These are phyloP conservation scores for Solanum tarapatanum DNA, from an alignment of 257 asterid genomes.

Conservation along the genomic window DNA sequence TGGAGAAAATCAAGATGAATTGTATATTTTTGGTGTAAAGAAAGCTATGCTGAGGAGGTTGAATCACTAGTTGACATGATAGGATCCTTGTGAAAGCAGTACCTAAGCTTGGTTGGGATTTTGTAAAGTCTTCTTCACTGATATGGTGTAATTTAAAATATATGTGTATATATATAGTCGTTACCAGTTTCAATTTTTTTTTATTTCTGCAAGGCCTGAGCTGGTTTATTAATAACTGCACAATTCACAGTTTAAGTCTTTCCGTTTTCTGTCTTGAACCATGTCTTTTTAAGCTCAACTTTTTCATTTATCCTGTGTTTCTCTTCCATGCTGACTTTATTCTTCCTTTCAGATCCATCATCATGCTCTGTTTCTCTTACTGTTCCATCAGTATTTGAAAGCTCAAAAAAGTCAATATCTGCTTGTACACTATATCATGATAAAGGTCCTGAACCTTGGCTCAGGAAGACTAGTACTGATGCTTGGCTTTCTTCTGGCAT, in stretches of 20 bases:
- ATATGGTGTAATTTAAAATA: no score
- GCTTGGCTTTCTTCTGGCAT: slow-evolving; percentile 97
- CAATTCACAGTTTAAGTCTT: neutral
- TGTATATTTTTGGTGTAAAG: no score
- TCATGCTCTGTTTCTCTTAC: slow-evolving; percentile 64
- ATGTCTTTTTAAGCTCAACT: neutral
- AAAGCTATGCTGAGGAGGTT: no score
- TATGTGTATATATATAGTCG: no score
- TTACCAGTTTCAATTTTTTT: no score
- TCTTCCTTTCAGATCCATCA: slow-evolving; percentile 56
- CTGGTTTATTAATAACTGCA: neutral
- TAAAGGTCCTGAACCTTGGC: slow-evolving; percentile 93
- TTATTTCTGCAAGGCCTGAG: neutral
- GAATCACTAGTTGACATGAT: no score
- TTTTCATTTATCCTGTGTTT: neutral
- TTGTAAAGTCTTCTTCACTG: no score
- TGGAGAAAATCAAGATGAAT: no score
- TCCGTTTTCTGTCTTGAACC: neutral
- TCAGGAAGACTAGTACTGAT: slow-evolving; percentile 89
- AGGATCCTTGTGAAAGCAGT: no score
- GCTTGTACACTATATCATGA: slow-evolving; percentile 94
- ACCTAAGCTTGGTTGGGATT: no score
- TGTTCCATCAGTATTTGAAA: slow-evolving; percentile 56
- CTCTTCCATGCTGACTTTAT: neutral
- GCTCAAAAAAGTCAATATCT: slow-evolving; percentile 47